Evolutionary conservation across 176 grass and related monocot genomes (phyloP), one percentile per base, ranked within the genome.

Genomic region (Zea luxurians): DNA sequence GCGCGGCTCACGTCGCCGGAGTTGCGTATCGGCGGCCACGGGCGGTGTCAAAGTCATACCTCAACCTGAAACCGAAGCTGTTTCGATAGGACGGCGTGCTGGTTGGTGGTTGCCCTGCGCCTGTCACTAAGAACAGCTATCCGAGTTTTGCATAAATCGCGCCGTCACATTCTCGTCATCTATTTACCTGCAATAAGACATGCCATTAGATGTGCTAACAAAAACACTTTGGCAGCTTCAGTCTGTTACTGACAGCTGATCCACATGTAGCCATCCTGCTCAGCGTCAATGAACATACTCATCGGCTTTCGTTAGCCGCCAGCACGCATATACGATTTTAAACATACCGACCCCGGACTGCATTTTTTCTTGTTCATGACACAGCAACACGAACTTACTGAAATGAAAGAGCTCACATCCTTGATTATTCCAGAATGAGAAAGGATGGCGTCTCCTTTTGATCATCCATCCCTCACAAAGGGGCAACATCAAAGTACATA

Each of bases 351-450:
- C 61, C 10, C 50, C 13, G 48, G 4, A 4, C 35, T 16, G 11
- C 36, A 65, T 54, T 42, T 74, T 18, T 74, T 18, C n/a, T 66
- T 82, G 20, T 6, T 55, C 16, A 12, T n/a, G 36, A 2, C 18
- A 45, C 2, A 65, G 7, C 41, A 7, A 13, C 6, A 37, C 11
- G 42, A 48, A 4, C 3, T 40, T 4, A 37, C 10, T 10, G 48
- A 61, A 50, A 57, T 44, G 13, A 35, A 68, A 36, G 44, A 61
- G 10, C 15, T 67, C 40, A 42, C 21, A 44, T 5, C 18, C 77
- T 52, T 49, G 80, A 57, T 87, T 78, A 83, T 87, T 78, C 57
- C 17, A 50, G 41, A 73, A 48, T 43, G 37, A 44, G 40, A 61
- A 73, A 69, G 68, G 68, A 66, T 66, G 68, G 43, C 3, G 10